A percentile compares a stretch with the other conserved stretches of the same genome.
phyloP scores from a whole-genome alignment of 306 rosid genomes.

The Parietaria judaica region DNA sequence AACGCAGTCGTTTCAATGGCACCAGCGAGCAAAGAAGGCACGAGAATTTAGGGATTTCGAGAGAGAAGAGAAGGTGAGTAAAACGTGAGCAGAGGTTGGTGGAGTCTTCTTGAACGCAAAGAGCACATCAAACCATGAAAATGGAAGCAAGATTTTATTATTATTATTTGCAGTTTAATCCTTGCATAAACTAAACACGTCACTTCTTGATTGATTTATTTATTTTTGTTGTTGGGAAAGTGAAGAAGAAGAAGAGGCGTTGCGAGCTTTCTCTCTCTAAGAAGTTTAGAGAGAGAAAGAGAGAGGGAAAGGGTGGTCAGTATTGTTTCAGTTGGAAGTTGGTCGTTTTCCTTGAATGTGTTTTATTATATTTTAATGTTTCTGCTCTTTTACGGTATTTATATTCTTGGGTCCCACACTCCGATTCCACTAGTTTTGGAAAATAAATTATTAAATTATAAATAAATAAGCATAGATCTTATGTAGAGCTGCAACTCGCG shows the following conservation, averaged over 20 bases:
- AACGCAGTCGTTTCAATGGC: slow-evolving; percentile 3
- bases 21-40: slow-evolving; percentile 8
- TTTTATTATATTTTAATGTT: neutral
- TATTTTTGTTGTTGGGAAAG: neutral
- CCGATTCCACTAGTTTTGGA: neutral
- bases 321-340: slow-evolving; percentile 32
- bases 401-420: neutral
- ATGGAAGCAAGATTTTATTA: neutral
- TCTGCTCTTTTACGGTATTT: neutral
- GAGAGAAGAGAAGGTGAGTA: slow-evolving; percentile 21
- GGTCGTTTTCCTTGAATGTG: slow-evolving; percentile 5
- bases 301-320: slow-evolving; percentile 23
- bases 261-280: neutral
- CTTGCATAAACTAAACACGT: too few species aligned
- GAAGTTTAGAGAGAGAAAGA: neutral
- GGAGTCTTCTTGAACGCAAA: neutral
- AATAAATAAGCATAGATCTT: too few species aligned
- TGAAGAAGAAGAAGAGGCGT: neutral
- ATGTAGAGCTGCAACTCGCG: too few species aligned
- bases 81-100: slow-evolving; percentile 31
- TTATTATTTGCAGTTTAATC: neutral
- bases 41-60: slow-evolving; percentile 21
- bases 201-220: neutral
- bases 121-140: neutral
- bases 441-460: too few species aligned